Conservation (phyloP, 2,329 filamentous ascomycete genomes). For the Aspergillus glaucus region DNA sequence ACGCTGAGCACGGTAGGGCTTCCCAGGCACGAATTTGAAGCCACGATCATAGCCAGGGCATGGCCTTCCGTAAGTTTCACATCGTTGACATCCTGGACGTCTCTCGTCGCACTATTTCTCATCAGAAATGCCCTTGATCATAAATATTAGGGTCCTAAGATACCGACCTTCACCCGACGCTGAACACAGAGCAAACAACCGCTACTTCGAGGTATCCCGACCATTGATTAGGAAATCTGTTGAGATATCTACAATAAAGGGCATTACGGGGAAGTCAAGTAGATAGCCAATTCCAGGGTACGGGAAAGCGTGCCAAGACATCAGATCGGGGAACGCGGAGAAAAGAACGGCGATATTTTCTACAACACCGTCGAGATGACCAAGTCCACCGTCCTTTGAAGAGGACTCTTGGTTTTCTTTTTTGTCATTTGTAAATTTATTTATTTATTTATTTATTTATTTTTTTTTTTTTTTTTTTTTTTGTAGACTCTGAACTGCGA, state of each 20-base stretch:
- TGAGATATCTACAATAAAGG: not conserved
- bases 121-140: not conserved
- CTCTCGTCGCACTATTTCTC: conserved; percentile 27
- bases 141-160: not conserved
- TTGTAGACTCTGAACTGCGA: too few relatives aligned
- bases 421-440: not conserved
- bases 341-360: not conserved
- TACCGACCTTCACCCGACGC: not conserved
- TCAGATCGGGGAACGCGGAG: not conserved
- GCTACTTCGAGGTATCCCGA: not conserved
- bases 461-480: too few relatives aligned
- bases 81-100: conserved; percentile 25
- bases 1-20: conserved; percentile 19
- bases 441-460: too few relatives aligned
- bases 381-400: too few relatives aligned
- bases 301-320: not conserved
- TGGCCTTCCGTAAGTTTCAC: conserved; percentile 25
- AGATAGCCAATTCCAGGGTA: too few relatives aligned
- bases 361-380: not conserved
- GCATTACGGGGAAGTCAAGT: too few relatives aligned
- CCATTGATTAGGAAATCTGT: not conserved
- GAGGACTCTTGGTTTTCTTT: not conserved
- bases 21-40: conserved; percentile 30
- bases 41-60: conserved; percentile 29
- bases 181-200: not conserved